Percentiles rank a stretch among this genome's conserved stretches.
phyloP scores from a whole-genome alignment of 345 rosid genomes.

The Toxicodendron radicans region DNA sequence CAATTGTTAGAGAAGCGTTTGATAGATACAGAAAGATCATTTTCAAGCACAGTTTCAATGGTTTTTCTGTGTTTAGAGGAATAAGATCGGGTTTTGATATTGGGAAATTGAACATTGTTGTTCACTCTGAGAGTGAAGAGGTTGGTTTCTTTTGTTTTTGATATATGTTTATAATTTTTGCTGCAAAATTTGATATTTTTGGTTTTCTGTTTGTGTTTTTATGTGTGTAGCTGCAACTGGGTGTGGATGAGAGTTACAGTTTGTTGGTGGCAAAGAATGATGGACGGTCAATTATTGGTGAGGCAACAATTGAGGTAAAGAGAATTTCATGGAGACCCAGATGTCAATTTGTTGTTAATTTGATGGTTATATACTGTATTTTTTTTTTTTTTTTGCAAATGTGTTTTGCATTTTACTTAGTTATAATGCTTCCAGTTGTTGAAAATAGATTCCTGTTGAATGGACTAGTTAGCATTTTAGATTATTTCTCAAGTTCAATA shows the following conservation, averaged over 20 bases:
- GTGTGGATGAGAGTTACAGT: constrained; percentile 61
- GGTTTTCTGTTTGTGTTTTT: background rate
- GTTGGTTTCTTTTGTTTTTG: constrained; percentile 27
- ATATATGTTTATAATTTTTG: constrained; percentile 7
- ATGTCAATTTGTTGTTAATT: background rate
- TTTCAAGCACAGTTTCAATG: constrained; percentile 44
- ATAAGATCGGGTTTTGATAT: constrained; percentile 54
- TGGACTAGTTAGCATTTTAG: background rate
- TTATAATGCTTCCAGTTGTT: background rate
- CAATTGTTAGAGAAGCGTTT: constrained; percentile 60
- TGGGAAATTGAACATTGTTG: constrained; percentile 50
- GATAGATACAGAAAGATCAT: constrained; percentile 65
- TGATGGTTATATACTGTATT: background rate
- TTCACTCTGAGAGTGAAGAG: constrained; percentile 62
- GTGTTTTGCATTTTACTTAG: background rate
- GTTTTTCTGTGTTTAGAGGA: constrained; percentile 35
- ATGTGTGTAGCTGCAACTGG: constrained; percentile 54
- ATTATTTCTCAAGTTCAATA: background rate
- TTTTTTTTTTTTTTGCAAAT: background rate
- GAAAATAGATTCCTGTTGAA: background rate
- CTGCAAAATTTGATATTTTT: constrained; percentile 29
- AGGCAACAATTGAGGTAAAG: constrained; percentile 73
- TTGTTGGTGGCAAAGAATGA: constrained; percentile 49
- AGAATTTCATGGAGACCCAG: background rate
- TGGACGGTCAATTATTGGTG: constrained; percentile 51